A percentile compares a stretch with the other conserved stretches of the same genome.
Evolutionary conservation across 2,329 filamentous ascomycete genomes (phyloP).

Genomic region (Fusarium guadeloupense): DNA sequence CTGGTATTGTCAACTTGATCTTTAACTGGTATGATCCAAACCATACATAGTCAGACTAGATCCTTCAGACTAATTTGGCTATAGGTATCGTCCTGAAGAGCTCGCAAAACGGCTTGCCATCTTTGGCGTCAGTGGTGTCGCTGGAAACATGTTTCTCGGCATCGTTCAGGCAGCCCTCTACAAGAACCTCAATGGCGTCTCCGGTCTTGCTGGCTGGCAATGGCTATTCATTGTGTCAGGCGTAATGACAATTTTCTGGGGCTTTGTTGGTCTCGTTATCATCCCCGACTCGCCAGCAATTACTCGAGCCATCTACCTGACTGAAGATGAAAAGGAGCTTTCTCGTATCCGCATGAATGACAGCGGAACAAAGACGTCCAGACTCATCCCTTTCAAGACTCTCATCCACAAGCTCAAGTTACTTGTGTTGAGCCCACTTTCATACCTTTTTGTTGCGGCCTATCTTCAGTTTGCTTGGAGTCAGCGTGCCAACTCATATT

Average conservation of each 20-base stretch:
- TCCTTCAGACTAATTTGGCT: fast-evolving
- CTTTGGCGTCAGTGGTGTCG: constrained; percentile 38
- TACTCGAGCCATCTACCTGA: constrained; percentile 28
- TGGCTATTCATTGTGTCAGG: constrained; percentile 38
- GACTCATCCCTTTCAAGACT: constrained; percentile 29
- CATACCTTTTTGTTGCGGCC: constrained; percentile 47
- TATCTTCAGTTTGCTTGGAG: constrained; percentile 48
- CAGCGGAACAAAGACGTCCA: constrained; percentile 29
- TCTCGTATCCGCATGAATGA: constrained; percentile 29
- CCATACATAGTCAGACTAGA: not conserved
- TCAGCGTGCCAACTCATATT: constrained; percentile 50
- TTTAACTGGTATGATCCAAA: constrained; percentile 25
- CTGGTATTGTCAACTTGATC: constrained; percentile 36
- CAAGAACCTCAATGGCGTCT: constrained; percentile 32
- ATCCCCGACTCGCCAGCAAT: constrained; percentile 38
- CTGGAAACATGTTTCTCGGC: constrained; percentile 39
- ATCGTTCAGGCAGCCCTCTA: constrained; percentile 37
- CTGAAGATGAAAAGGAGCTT: constrained; percentile 19
- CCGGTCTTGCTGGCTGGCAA: constrained; percentile 36
- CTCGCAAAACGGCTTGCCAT: constrained; percentile 37
- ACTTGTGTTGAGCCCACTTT: constrained; percentile 21
- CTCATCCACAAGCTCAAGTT: constrained; percentile 29
- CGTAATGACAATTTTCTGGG: constrained; percentile 36
- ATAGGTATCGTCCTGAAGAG: constrained; percentile 33
- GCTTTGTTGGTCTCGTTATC: constrained; percentile 26